These are phyloP conservation scores for Lepidium didymum DNA, from an alignment of 345 rosid species.

Conservation along the genomic window DNA sequence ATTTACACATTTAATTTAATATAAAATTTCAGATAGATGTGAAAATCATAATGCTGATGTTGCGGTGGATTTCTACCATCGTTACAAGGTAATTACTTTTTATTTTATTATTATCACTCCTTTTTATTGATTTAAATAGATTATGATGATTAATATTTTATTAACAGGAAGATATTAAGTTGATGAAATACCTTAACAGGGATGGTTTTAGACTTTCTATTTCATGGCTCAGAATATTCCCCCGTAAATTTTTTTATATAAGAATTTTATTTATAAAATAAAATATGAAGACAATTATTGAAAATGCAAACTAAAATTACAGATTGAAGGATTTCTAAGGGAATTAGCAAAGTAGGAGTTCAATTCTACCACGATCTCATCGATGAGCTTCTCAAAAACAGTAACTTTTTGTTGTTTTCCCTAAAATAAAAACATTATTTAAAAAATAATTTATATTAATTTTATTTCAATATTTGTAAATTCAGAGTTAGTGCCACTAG, in stretches of 20 bases:
- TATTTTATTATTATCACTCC: accelerated
- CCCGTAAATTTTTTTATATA: constrained; percentile 20
- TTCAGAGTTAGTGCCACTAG: constrained; percentile 17
- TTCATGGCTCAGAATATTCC: constrained; percentile 41
- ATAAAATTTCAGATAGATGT: constrained; percentile 32
- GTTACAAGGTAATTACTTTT: constrained; percentile 29
- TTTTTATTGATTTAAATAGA: too few relatives aligned
- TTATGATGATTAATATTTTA: neutral
- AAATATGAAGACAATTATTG: neutral
- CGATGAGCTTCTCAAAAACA: constrained; percentile 40
- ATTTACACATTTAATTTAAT: neutral
- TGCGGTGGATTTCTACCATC: constrained; percentile 43
- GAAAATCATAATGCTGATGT: constrained; percentile 33
- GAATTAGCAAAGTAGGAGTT: constrained; percentile 37
- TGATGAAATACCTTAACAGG: constrained; percentile 35
- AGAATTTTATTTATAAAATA: too few relatives aligned
- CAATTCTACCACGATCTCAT: constrained; percentile 44
- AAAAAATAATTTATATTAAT: neutral
- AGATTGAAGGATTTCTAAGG: constrained; percentile 35
- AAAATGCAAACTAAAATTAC: neutral
- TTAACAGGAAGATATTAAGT: constrained; percentile 44
- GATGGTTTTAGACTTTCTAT: constrained; percentile 48
- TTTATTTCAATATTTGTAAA: neutral
- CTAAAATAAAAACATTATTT: neutral
- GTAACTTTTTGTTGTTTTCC: neutral